Percentiles rank a stretch among this genome's conserved stretches.
phyloP scores from a whole-genome alignment of 2,329 filamentous ascomycete species.

The Lecanosticta acicola region DNA sequence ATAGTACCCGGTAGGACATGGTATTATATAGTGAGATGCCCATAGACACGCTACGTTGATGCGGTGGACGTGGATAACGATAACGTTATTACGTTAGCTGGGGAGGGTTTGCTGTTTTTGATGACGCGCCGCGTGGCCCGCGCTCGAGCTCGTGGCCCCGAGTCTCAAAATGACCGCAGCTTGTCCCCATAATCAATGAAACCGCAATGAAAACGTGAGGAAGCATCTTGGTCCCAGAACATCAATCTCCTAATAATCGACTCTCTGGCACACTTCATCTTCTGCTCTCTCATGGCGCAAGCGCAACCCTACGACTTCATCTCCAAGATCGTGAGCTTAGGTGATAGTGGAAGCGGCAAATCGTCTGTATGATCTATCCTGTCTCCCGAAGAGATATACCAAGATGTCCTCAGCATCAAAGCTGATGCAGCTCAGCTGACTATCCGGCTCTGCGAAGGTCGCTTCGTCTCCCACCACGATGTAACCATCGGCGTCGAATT shows the following conservation, averaged over 20 bases:
- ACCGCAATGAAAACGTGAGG: no score
- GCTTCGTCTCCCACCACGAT: conserved; percentile 90
- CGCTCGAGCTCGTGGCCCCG: background rate
- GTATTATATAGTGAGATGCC: no score
- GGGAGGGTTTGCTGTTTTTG: no score
- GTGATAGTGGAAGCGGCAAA: conserved; percentile 94
- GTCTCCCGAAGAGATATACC: background rate
- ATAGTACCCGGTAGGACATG: no score
- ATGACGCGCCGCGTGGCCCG: background rate
- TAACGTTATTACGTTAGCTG: no score
- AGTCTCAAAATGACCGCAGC: background rate
- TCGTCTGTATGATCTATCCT: conserved; percentile 56
- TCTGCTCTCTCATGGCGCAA: conserved; percentile 34
- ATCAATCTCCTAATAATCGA: background rate
- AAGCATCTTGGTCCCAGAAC: background rate
- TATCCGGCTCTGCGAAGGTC: conserved; percentile 91
- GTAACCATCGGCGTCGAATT: conserved; percentile 97
- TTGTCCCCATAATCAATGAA: no score
- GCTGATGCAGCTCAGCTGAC: conserved; percentile 56
- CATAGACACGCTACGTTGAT: no score
- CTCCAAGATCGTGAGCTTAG: conserved; percentile 95
- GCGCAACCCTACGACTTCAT: conserved; percentile 90
- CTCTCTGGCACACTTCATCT: background rate
- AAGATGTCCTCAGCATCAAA: conserved; percentile 17
- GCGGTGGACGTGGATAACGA: no score